Conservation (phyloP, 768 basidiomycete species). For the Candolleomyces eurysporus region DNA sequence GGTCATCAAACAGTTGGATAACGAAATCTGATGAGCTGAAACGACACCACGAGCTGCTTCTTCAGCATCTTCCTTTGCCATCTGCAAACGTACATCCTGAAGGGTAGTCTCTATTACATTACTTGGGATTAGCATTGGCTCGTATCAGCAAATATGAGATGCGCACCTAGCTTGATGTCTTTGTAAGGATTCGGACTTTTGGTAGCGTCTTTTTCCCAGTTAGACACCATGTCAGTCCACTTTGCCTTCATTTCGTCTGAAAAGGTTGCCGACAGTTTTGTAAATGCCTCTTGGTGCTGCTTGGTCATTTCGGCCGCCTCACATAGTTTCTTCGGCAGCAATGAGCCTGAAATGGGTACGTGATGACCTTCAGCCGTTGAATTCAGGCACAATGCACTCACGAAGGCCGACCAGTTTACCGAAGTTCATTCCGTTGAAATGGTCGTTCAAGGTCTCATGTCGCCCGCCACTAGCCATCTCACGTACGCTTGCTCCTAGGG, state of each 20-base stretch:
- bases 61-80: conserved; percentile 10
- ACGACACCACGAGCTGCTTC: conserved; percentile 8
- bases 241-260: neutral
- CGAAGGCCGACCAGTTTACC: conserved; percentile 19
- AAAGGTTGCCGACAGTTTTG: neutral
- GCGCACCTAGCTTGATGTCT: neutral
- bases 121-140: neutral
- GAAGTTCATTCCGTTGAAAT: conserved; percentile 28
- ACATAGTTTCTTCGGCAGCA: neutral
- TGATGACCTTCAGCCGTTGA: neutral
- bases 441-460: conserved; percentile 23
- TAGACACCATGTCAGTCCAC: neutral
- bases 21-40: neutral
- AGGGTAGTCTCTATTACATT: conserved; percentile 8
- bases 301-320: neutral
- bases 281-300: neutral
- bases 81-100: conserved; percentile 8
- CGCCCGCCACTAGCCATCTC: conserved; percentile 36
- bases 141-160: too few species aligned
- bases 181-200: neutral
- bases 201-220: neutral
- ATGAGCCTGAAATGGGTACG: neutral
- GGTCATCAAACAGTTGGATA: conserved; percentile 2
- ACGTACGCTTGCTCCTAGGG: conserved; percentile 23
- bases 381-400: neutral